Base-by-base conservation (phyloP, 495 filamentous ascomycete species). In the Penicillium verhagenii region DNA sequence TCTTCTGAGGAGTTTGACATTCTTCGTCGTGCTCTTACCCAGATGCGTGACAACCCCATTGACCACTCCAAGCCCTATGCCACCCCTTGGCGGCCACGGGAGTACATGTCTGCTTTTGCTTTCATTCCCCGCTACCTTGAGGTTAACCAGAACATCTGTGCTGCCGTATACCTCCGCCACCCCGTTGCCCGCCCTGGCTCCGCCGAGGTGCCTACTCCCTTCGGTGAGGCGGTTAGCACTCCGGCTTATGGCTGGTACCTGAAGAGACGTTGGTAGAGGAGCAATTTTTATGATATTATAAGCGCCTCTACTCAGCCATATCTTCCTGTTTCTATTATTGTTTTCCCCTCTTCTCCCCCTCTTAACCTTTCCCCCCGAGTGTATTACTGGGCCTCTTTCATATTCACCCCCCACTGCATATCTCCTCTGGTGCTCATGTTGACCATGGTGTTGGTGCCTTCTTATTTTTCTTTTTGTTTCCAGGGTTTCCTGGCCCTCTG, bases 101-200 rank as follows among this genome's bases (percentile, higher is more conserved):
- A 85, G 45, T 97, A 82, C 76, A 92, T 98, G 88, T 76, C 80
- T 18, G 84, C 91, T 2, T 98, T 97, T 69, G 91, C 92, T 13
- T 96, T 96, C 70, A 91, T 98, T 54, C 94, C 94, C 19, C 79
- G 89, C 53, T 98, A 96, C 73, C 81, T 98, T 53, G 94, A 98
- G 76, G 94, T 98, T 64, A 96, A 97, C 77, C 92, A 93, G 67
- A 91, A 89, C 62, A 88, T 96, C 62, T 97, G 94, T 74, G 84
- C 91, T 14, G 94, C 94, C 18, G 93, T 98, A 37, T 98, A 97
- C 73, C 73, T 98, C 56, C 82, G 94, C 56, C 92, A 97, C 76
- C 95, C 94, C 3, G 95, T 97, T 44, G 95, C 90, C n/a, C 79
- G 91, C 19, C 87, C 88, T 9, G 92, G 95, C n/a, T 65, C 75